Percentiles rank a stretch among this genome's conserved stretches.
Evolutionary conservation across 495 filamentous ascomycete species (phyloP).

Genomic region (Apodospora peruviana): DNA sequence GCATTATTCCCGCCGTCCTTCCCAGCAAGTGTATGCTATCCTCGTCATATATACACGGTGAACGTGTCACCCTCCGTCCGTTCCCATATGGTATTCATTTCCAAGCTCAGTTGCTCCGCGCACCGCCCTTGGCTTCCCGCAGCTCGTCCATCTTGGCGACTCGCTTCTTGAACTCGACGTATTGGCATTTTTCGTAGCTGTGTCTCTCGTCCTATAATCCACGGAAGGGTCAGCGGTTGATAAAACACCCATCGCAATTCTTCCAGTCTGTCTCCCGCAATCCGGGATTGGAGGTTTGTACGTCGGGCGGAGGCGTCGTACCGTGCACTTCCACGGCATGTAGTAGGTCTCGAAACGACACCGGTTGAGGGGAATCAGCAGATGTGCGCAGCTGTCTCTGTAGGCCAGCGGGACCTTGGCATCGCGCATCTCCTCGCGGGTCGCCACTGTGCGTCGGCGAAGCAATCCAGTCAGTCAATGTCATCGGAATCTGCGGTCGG

Average conservation of each 20-base stretch:
- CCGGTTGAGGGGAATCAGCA: constrained; percentile 90
- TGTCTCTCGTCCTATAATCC: constrained; percentile 77
- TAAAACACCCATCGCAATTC: neutral
- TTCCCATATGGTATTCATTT: neutral
- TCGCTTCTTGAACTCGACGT: constrained; percentile 96
- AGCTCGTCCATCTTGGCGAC: constrained; percentile 98
- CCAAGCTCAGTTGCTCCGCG: constrained; percentile 71
- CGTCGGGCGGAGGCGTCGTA: constrained; percentile 40
- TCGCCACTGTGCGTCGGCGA: constrained; percentile 47
- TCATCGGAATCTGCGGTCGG: no score
- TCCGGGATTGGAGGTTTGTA: neutral
- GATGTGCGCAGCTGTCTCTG: constrained; percentile 88
- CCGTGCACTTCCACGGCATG: constrained; percentile 96
- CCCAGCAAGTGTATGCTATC: neutral
- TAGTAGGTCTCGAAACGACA: constrained; percentile 91
- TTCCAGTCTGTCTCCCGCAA: neutral
- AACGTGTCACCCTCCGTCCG: neutral
- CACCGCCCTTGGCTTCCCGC: constrained; percentile 76
- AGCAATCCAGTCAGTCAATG: neutral
- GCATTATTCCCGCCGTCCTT: neutral
- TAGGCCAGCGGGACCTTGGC: constrained; percentile 85
- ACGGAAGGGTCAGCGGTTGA: neutral
- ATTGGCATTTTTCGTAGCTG: constrained; percentile 98
- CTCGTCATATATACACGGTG: constrained; percentile 13
- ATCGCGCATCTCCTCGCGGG: constrained; percentile 86